Conservation (phyloP, 2,329 filamentous ascomycete species). For the Plectosphaerella plurivora region DNA sequence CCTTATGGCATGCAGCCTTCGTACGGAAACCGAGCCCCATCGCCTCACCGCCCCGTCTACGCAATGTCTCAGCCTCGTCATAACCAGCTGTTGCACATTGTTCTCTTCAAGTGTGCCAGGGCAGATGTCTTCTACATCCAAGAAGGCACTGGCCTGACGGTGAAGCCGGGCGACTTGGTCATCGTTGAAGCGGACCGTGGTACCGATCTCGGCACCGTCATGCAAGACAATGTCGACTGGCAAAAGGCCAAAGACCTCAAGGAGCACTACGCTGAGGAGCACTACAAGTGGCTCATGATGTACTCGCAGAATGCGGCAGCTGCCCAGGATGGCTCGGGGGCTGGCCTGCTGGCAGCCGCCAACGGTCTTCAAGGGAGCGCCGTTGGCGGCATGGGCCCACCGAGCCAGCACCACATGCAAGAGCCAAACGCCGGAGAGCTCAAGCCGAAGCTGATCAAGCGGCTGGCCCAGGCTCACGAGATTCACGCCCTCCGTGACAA, state of each 20-base stretch:
- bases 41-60: slow-evolving; percentile 59
- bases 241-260: slow-evolving; percentile 84
- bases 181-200: slow-evolving; percentile 97
- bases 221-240: slow-evolving; percentile 82
- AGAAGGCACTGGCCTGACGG: slow-evolving; percentile 85
- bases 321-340: slow-evolving; percentile 55
- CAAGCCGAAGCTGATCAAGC: slow-evolving; percentile 95
- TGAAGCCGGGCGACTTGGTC: slow-evolving; percentile 88
- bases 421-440: slow-evolving; percentile 70
- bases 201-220: slow-evolving; percentile 90
- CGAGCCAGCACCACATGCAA: slow-evolving; percentile 67
- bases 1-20: slow-evolving; percentile 39
- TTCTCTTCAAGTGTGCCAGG: slow-evolving; percentile 93
- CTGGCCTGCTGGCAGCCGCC: slow-evolving; percentile 59
- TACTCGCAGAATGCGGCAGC: slow-evolving; percentile 77
- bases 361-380: slow-evolving; percentile 64
- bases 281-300: slow-evolving; percentile 99
- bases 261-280: slow-evolving; percentile 87
- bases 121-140: slow-evolving; percentile 97
- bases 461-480: slow-evolving; percentile 87
- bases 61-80: slow-evolving; percentile 56
- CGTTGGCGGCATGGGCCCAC: slow-evolving; percentile 73
- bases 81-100: slow-evolving; percentile 76
- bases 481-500: slow-evolving; percentile 87
- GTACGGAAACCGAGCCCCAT: slow-evolving; percentile 48